Percentiles rank a stretch among this genome's conserved stretches.
Evolutionary conservation across 495 filamentous ascomycete genomes (phyloP).

Genomic region (Hyaloscypha variabilis): DNA sequence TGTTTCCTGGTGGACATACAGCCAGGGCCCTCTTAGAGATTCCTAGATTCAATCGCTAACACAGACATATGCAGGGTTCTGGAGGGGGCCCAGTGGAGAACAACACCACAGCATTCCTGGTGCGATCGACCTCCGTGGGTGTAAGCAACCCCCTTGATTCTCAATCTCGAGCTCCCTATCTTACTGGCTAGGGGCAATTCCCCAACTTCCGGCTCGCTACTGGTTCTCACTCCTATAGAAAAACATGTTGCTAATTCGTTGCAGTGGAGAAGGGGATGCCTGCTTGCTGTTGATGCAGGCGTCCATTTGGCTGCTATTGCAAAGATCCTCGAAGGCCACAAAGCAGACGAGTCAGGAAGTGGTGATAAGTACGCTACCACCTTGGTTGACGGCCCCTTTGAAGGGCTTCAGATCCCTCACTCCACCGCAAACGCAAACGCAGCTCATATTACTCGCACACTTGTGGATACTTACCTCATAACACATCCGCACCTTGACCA

Average conservation of each 20-base stretch:
- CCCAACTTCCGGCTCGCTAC: no score
- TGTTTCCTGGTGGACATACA: not conserved
- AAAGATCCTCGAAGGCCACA: conserved; percentile 64
- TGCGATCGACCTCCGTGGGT: conserved; percentile 73
- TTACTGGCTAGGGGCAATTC: no score
- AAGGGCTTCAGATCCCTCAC: conserved; percentile 67
- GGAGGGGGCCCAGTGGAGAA: conserved; percentile 90
- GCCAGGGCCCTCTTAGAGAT: no score
- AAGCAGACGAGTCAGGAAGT: conserved; percentile 31
- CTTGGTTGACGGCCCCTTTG: conserved; percentile 64
- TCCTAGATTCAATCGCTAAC: conserved; percentile 7
- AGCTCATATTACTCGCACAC: conserved; percentile 69
- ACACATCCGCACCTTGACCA: conserved; percentile 97
- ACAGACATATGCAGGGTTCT: conserved; percentile 63
- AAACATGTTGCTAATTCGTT: no score
- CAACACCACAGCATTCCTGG: conserved; percentile 84
- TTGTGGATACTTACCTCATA: conserved; percentile 86
- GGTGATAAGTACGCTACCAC: conserved; percentile 33
- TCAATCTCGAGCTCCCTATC: no score
- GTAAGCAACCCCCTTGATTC: no score
- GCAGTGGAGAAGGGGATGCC: conserved; percentile 81
- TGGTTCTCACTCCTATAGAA: no score
- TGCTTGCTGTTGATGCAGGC: conserved; percentile 91
- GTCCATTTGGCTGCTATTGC: conserved; percentile 85
- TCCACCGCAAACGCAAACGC: conserved; percentile 73